Evolutionary conservation across 2,329 filamentous ascomycete genomes (phyloP).

Genomic region (Nemania abortiva): DNA sequence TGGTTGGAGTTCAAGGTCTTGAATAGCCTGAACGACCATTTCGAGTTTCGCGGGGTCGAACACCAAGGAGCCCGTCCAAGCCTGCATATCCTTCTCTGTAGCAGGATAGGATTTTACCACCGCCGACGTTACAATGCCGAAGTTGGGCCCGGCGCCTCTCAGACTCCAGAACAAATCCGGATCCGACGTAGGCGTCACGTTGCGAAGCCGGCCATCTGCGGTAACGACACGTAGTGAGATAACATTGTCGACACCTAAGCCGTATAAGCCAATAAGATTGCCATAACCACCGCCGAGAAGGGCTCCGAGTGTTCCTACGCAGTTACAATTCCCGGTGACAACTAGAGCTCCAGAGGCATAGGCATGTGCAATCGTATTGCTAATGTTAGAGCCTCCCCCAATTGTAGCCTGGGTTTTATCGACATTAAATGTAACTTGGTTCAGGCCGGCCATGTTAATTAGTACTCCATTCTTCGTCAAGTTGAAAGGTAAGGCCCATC

Average conservation of each 20-base stretch:
- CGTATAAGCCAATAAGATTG: constrained; percentile 23
- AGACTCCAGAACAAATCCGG: constrained; percentile 39
- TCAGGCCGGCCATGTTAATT: constrained; percentile 31
- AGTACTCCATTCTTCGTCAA: constrained; percentile 27
- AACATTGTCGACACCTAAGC: constrained; percentile 37
- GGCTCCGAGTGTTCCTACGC: constrained; percentile 35
- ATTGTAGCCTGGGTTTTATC: constrained; percentile 31
- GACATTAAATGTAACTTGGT: constrained; percentile 31
- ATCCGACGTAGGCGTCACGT: constrained; percentile 11
- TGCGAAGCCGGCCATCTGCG: constrained; percentile 26
- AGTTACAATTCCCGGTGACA: constrained; percentile 37
- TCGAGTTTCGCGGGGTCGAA: constrained; percentile 33
- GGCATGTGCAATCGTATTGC: constrained; percentile 19
- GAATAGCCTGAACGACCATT: constrained; percentile 29
- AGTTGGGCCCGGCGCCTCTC: constrained; percentile 36
- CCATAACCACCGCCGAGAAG: constrained; percentile 37
- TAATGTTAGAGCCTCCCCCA: constrained; percentile 31
- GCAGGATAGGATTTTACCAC: constrained; percentile 27
- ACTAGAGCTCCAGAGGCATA: constrained; percentile 26
- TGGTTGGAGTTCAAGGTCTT: constrained; percentile 24
- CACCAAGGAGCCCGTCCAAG: constrained; percentile 33
- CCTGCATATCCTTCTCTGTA: background rate
- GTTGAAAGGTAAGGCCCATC: constrained; percentile 33
- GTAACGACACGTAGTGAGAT: constrained; percentile 30
- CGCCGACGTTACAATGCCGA: constrained; percentile 40